These are phyloP conservation scores for Penicillium angulare DNA, from an alignment of 495 filamentous ascomycete species.

Conservation along the genomic window DNA sequence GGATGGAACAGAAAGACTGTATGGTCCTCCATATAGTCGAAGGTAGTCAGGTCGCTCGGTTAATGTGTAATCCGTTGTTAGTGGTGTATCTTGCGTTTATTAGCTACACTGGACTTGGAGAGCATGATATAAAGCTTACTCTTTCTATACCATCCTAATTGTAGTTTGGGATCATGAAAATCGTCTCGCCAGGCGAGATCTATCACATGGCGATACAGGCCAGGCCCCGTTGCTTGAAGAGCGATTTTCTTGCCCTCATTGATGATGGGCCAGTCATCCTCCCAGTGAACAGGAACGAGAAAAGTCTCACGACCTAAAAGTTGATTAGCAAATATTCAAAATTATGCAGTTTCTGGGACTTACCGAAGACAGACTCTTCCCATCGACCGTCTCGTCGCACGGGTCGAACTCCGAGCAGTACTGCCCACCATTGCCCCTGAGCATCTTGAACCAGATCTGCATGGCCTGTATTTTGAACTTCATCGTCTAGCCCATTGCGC, in stretches of 20 bases:
- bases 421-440: constrained; percentile 45
- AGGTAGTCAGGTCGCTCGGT: constrained; percentile 33
- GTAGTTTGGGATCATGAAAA: constrained; percentile 25
- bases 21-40: constrained; percentile 41
- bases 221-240: constrained; percentile 29
- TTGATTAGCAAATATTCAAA: background rate
- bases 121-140: no score
- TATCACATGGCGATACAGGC: constrained; percentile 19
- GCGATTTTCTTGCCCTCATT: constrained; percentile 42
- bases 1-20: constrained; percentile 37
- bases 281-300: constrained; percentile 44
- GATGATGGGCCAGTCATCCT: constrained; percentile 48
- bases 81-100: constrained; percentile 23
- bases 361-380: constrained; percentile 41
- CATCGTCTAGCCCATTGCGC: constrained; percentile 33
- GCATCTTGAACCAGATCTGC: constrained; percentile 45
- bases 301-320: constrained; percentile 45
- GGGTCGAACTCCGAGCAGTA: constrained; percentile 45
- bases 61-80: constrained; percentile 34
- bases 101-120: background rate
- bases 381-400: constrained; percentile 20
- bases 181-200: constrained; percentile 42
- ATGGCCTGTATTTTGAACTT: constrained; percentile 44
- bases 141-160: constrained; percentile 45
- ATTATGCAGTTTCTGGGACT: background rate